Evolutionary conservation across 768 basidiomycete species (phyloP).

Genomic region (Pulveroboletus sp.): DNA sequence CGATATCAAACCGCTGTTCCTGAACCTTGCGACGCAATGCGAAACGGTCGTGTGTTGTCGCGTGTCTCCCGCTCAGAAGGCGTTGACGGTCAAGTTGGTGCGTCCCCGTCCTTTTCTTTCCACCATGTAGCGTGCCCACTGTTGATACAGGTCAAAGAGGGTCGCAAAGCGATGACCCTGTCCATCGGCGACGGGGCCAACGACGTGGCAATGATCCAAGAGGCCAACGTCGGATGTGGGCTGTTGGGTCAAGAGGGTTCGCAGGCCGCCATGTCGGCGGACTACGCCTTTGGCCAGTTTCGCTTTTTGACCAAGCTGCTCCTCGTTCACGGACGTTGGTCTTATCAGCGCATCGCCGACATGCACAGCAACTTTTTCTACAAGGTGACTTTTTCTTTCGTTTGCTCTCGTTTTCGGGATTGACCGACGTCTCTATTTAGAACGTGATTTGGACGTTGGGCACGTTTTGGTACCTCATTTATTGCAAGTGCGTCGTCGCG

Average conservation of each 20-base stretch:
- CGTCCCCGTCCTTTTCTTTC: conserved; percentile 20
- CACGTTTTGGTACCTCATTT: conserved; percentile 92
- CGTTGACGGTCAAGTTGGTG: conserved; percentile 91
- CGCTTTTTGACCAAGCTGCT: conserved; percentile 87
- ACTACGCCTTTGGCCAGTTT: conserved; percentile 98
- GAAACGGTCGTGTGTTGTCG: conserved; percentile 98
- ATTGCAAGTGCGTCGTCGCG: conserved; percentile 59
- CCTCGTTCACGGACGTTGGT: conserved; percentile 95
- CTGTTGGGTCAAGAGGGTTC: conserved; percentile 92
- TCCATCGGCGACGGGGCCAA: conserved; percentile 98
- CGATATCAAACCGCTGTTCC: conserved; percentile 78
- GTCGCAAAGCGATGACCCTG: conserved; percentile 91
- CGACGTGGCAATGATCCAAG: conserved; percentile 99
- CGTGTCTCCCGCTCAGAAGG: conserved; percentile 96
- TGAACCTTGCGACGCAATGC: conserved; percentile 92
- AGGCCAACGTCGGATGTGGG: conserved; percentile 97
- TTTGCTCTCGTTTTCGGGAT: neutral
- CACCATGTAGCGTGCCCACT: conserved; percentile 1
- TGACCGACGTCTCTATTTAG: conserved; percentile 32
- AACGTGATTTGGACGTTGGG: conserved; percentile 92
- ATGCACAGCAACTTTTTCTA: conserved; percentile 99
- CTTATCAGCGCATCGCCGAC: conserved; percentile 91
- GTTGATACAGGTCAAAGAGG: conserved; percentile 80
- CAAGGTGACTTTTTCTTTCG: conserved; percentile 54
- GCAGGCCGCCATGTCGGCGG: conserved; percentile 98